Base-by-base conservation (phyloP, 2,329 filamentous ascomycete genomes). In the Penicillium sumatraense region DNA sequence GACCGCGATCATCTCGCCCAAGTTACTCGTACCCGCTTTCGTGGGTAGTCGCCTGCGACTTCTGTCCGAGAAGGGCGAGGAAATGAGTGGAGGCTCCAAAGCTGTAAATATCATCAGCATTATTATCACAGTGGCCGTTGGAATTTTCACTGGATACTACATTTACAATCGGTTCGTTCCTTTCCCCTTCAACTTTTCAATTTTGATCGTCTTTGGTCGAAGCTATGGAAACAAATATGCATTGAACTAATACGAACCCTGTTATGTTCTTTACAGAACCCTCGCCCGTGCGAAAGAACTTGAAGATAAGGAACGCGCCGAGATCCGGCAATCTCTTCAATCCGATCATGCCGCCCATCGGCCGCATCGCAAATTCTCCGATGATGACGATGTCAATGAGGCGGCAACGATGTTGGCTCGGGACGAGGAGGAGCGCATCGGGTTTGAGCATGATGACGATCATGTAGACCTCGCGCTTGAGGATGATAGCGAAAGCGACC, bases 1-100 rank as follows among this genome's bases (percentile, higher is more conserved):
- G 5, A 98, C 93, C 0, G 88, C 90, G 2, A 78, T 93, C 14
- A 87, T 92, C 10, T 86, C 83, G 13, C 95, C 95, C 6, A 99
- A 98, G 69, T 81, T 99, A 16, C 81, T 98, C 56, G 87, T 99
- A 48, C 91, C 96, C 70, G 86, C 96, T 65, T 99, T 97, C 76
- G 91, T 99, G 67, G 95, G 95, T 58, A 88, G 85, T 68, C 85
- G 92, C 52, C 80, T 99, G 14, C 91, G 91, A 41, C 81, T 88
- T 49, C 85, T 99, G 29, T 91, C 90, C n/a, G 90, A 96, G 66
- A 84, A 86, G 53, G 89, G 88, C 59, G 91, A 90, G 69, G 84
- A 89, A 63, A 97, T 98, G 93, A 87, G 89, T 57, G 75, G 83
- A 3, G 82, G 83, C 59, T 90, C 90, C 60, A 95, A 93, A 72